phyloP scores from a whole-genome alignment of 129 eudicot genomes.

The Flaveria robusta region DNA sequence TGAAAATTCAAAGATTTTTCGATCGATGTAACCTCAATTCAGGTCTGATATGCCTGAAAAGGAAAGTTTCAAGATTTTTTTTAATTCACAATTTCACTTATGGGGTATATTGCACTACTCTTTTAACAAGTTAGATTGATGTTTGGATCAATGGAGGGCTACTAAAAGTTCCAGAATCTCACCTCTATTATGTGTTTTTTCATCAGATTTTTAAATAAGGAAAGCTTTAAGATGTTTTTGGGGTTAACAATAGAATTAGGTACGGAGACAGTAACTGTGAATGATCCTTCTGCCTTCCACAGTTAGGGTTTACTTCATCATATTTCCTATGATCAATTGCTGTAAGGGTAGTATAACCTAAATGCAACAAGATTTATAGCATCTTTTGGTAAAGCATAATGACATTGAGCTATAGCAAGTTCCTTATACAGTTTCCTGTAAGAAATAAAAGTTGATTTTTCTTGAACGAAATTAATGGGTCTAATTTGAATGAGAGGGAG shows the following conservation, averaged over 20 bases:
- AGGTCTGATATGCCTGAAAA: background rate
- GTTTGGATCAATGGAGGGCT: background rate
- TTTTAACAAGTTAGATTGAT: background rate
- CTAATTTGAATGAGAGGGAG: background rate
- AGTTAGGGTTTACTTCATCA: background rate
- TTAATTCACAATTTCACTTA: conserved; percentile 12
- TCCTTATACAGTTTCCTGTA: background rate
- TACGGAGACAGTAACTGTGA: background rate
- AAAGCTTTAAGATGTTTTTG: background rate
- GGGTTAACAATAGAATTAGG: background rate
- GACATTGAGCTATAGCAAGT: background rate
- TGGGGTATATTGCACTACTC: background rate
- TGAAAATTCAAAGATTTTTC: conserved; percentile 1
- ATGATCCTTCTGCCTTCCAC: background rate
- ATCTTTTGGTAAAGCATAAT: background rate
- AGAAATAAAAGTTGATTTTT: background rate
- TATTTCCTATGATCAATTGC: background rate
- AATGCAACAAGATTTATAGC: background rate
- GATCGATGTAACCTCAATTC: background rate
- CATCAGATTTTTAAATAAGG: conserved; percentile 10
- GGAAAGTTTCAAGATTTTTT: conserved; percentile 16
- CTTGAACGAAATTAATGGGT: background rate
- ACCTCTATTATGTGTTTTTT: conserved; percentile 9
- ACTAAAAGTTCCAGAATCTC: conserved; percentile 6
- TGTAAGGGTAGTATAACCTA: background rate